Evolutionary conservation across 345 rosid species (phyloP).

Genomic region (Heritiera fomes): DNA sequence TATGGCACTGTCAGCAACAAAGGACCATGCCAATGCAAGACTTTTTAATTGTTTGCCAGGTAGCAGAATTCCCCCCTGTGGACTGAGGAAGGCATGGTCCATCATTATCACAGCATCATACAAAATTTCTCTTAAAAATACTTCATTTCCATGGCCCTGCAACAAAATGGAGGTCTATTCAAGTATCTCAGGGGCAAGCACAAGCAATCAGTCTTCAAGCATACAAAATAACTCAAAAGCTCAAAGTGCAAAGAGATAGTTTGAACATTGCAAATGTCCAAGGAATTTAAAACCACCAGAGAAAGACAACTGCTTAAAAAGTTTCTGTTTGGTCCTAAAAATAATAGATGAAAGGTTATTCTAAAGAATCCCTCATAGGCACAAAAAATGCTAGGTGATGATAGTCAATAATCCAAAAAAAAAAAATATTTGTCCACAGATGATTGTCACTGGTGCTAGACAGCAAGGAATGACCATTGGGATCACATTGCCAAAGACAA

Average conservation of each 20-base stretch:
- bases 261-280: constrained; percentile 1
- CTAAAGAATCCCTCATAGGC: neutral
- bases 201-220: neutral
- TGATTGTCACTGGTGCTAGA: neutral
- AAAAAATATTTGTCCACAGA: neutral
- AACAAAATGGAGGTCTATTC: constrained; percentile 20
- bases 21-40: constrained; percentile 57
- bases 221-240: neutral
- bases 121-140: constrained; percentile 41
- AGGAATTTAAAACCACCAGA: neutral
- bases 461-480: neutral
- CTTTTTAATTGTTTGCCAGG: constrained; percentile 39
- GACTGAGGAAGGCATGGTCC: constrained; percentile 47
- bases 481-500: neutral
- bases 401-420: neutral
- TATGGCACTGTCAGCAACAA: constrained; percentile 53
- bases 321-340: no score
- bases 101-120: constrained; percentile 48
- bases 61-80: constrained; percentile 36
- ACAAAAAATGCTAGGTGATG: neutral
- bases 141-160: constrained; percentile 62
- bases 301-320: no score
- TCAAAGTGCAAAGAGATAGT: neutral
- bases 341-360: neutral
- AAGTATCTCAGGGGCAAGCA: neutral